These are phyloP conservation scores for Epichloe sp. DNA, from an alignment of 2,329 filamentous ascomycete species.

Conservation along the genomic window DNA sequence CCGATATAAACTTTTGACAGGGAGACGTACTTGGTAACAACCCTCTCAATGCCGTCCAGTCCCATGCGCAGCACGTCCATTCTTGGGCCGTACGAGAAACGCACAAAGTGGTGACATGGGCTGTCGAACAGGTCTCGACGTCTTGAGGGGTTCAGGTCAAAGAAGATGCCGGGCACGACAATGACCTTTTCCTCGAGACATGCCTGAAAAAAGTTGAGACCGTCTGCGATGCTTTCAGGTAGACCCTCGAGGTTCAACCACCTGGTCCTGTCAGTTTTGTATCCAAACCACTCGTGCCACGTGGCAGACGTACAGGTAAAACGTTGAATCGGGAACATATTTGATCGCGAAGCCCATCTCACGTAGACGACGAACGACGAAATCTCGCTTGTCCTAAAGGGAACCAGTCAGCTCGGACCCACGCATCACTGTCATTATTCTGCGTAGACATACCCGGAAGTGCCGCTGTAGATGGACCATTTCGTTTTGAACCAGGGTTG, in stretches of 20 bases:
- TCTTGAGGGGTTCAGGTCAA: slow-evolving; percentile 84
- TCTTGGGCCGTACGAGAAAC: slow-evolving; percentile 71
- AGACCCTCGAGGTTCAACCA: slow-evolving; percentile 53
- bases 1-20: not conserved
- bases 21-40: slow-evolving; percentile 52
- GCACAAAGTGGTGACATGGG: slow-evolving; percentile 85
- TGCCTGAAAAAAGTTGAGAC: slow-evolving; percentile 92
- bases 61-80: slow-evolving; percentile 69
- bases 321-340: slow-evolving; percentile 79
- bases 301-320: slow-evolving; percentile 58
- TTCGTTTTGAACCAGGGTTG: slow-evolving; percentile 62
- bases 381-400: slow-evolving; percentile 70
- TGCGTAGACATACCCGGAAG: slow-evolving; percentile 45
- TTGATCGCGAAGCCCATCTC: slow-evolving; percentile 81
- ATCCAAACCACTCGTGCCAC: not conserved
- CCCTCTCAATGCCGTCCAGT: slow-evolving; percentile 72
- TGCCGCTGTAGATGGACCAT: slow-evolving; percentile 83
- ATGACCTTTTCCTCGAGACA: slow-evolving; percentile 91
- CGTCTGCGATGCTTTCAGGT: slow-evolving; percentile 75
- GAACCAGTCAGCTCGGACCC: slow-evolving; percentile 9
- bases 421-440: not conserved
- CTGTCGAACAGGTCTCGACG: slow-evolving; percentile 85
- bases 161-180: slow-evolving; percentile 95
- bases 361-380: slow-evolving; percentile 64
- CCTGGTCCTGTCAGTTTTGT: slow-evolving; percentile 11